Percentiles rank a stretch among this genome's conserved stretches.
These are phyloP conservation scores for Teunomyces kruisii DNA, from an alignment of 805 yeast species.

Conservation along the genomic window DNA sequence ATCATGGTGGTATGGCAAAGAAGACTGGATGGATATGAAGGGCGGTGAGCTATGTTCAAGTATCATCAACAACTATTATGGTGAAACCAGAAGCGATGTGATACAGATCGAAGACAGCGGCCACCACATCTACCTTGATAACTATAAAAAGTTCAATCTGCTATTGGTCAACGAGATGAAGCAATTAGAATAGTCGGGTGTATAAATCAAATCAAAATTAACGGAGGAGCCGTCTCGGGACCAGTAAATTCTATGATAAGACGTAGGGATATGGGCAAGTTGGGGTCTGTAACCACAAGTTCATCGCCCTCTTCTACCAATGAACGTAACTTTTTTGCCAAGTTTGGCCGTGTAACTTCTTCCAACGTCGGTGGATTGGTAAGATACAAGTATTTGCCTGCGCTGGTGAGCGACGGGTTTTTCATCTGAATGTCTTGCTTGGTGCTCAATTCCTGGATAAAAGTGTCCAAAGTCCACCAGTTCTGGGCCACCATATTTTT, in stretches of 20 bases:
- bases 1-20: constrained; percentile 83
- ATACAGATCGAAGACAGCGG: constrained; percentile 57
- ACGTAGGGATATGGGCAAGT: constrained; percentile 45
- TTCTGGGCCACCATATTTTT: constrained; percentile 22
- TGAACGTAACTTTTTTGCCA: constrained; percentile 29
- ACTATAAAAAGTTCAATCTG: constrained; percentile 52
- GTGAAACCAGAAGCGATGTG: constrained; percentile 24
- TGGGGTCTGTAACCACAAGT: constrained; percentile 52
- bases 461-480: constrained; percentile 34
- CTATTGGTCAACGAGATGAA: constrained; percentile 54
- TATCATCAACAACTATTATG: constrained; percentile 25
- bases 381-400: constrained; percentile 42
- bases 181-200: constrained; percentile 5
- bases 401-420: constrained; percentile 48
- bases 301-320: constrained; percentile 48
- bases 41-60: constrained; percentile 48
- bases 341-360: constrained; percentile 44
- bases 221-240: constrained; percentile 3
- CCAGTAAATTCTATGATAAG: constrained; percentile 12
- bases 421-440: constrained; percentile 33
- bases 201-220: not conserved
- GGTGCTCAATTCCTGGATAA: constrained; percentile 40
- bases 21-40: constrained; percentile 58
- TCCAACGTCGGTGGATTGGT: constrained; percentile 48
- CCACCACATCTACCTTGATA: constrained; percentile 79